phyloP scores from a whole-genome alignment of 225 moss, liverwort and hornwort species.

The Rhytidiadelphus loreus region DNA sequence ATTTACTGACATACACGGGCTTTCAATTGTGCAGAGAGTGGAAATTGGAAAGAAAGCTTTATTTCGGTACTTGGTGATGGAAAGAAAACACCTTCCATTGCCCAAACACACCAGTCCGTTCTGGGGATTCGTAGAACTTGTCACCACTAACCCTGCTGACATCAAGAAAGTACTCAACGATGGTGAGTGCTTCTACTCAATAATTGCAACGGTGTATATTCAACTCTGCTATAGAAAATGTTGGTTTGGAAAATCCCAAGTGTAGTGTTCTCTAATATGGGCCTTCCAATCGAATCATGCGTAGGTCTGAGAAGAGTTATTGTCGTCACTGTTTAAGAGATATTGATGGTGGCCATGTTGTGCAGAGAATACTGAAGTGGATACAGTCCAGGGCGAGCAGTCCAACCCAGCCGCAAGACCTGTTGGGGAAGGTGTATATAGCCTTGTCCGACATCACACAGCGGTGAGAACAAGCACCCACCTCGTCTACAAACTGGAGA shows the following conservation, averaged over 20 bases:
- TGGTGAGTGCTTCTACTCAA: neutral
- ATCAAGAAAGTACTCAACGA: conserved; percentile 24
- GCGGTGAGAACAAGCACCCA: conserved; percentile 26
- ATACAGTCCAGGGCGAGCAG: conserved; percentile 6
- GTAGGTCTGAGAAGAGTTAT: neutral
- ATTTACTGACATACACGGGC: neutral
- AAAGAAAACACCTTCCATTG: conserved; percentile 36
- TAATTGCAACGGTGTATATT: neutral
- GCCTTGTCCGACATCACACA: conserved; percentile 22
- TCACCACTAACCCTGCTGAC: conserved; percentile 22
- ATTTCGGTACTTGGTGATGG: conserved; percentile 37
- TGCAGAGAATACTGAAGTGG: conserved; percentile 17
- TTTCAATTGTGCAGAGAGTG: conserved; percentile 3
- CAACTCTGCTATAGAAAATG: neutral
- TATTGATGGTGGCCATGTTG: neutral
- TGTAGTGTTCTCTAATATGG: neutral
- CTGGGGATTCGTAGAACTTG: conserved; percentile 42
- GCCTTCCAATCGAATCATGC: too few species aligned
- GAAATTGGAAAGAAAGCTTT: conserved; percentile 34
- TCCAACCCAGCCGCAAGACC: conserved; percentile 18
- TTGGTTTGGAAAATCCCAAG: neutral
- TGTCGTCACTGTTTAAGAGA: neutral
- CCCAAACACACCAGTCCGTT: conserved; percentile 24
- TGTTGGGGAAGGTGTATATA: conserved; percentile 34
- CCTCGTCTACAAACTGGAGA: conserved; percentile 35